These are phyloP conservation scores for Candida mesenterica DNA, from an alignment of 1,139 yeast genomes.

Conservation along the genomic window DNA sequence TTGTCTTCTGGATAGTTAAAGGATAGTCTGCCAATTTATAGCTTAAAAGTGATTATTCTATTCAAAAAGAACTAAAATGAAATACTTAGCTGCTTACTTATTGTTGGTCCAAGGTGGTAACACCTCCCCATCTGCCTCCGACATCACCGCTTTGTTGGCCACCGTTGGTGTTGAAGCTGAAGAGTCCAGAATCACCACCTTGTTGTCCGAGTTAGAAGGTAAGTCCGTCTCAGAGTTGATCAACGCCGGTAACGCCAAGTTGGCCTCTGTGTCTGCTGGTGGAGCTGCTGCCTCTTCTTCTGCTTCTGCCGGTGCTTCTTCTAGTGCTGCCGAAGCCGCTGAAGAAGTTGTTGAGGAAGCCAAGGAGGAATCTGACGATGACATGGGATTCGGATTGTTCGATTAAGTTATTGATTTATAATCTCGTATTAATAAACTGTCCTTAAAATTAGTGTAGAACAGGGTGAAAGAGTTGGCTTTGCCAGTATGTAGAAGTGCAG, in stretches of 20 bases:
- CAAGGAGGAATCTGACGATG: constrained; percentile 46
- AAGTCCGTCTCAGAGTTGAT: constrained; percentile 72
- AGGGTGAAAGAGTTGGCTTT: no score
- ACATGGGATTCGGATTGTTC: constrained; percentile 86
- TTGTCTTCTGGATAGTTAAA: constrained; percentile 27
- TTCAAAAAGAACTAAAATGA: constrained; percentile 56
- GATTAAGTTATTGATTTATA: constrained; percentile 47
- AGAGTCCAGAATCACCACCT: constrained; percentile 64
- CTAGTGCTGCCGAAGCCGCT: constrained; percentile 40
- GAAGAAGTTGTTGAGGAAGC: constrained; percentile 39
- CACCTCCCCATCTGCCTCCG: constrained; percentile 72
- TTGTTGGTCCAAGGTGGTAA: constrained; percentile 85
- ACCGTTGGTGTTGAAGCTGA: constrained; percentile 80
- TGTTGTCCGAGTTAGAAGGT: constrained; percentile 74
- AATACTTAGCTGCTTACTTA: constrained; percentile 89
- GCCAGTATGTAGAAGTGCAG: neutral
- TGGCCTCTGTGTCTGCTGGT: constrained; percentile 81
- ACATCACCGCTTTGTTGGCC: constrained; percentile 67
- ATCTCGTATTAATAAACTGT: constrained; percentile 7
- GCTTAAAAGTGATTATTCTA: constrained; percentile 64
- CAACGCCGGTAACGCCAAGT: constrained; percentile 78
- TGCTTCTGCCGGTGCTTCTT: constrained; percentile 42
- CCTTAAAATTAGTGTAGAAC: constrained; percentile 4
- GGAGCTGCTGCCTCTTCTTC: constrained; percentile 72
- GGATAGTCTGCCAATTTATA: constrained; percentile 55